Conservation (phyloP, 345 rosid species). For the Boechera retrofracta region DNA sequence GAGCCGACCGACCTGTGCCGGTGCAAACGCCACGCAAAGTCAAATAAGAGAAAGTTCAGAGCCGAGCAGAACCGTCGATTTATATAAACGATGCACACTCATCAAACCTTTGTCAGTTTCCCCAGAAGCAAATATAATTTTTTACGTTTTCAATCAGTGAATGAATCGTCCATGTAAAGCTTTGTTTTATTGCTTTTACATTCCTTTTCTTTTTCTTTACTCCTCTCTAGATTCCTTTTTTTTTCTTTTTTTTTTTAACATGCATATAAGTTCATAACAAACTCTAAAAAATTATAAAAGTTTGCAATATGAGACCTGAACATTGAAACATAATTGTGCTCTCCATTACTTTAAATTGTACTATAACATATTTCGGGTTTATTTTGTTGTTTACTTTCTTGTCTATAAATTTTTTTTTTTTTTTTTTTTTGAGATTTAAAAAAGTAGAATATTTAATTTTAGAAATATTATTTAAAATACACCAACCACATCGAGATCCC, state of each 20-base stretch:
- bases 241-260: too few species aligned
- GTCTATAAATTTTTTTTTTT: not conserved
- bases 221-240: constrained; percentile 19
- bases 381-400: not conserved
- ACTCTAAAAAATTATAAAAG: not conserved
- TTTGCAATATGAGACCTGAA: not conserved
- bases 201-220: not conserved
- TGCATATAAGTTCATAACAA: not conserved
- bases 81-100: constrained; percentile 3
- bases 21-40: constrained; percentile 38
- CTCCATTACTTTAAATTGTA: not conserved
- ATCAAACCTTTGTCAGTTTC: constrained; percentile 39
- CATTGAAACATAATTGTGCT: not conserved
- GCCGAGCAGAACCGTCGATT: constrained; percentile 25
- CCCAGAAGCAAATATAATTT: constrained; percentile 10
- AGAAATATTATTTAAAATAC: not conserved
- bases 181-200: constrained; percentile 31
- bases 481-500: constrained; percentile 40
- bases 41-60: constrained; percentile 29
- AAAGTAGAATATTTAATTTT: not conserved
- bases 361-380: not conserved
- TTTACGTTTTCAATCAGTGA: constrained; percentile 10
- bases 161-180: constrained; percentile 47
- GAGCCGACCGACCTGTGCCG: constrained; percentile 32
- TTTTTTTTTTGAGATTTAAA: too few species aligned